Percentiles rank a stretch among this genome's conserved stretches.
phyloP scores from a whole-genome alignment of 257 asterid genomes.

The Solanum piurae region DNA sequence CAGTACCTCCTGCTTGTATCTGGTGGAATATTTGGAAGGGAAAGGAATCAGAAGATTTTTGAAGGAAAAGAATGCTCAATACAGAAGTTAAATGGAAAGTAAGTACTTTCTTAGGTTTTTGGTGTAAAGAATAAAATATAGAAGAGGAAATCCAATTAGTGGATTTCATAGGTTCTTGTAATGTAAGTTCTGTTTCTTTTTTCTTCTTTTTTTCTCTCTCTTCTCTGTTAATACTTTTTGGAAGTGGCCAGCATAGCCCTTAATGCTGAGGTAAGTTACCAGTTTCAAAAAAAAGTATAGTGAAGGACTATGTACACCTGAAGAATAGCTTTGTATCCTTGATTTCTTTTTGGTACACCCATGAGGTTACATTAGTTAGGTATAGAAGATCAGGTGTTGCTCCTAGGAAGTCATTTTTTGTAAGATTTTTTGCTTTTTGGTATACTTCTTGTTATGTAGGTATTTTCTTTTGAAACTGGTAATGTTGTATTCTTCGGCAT shows the following conservation, averaged over 20 bases:
- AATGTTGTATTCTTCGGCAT: too few relatives aligned
- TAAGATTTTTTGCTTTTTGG: not conserved
- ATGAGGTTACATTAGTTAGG: not conserved
- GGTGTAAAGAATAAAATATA: not conserved
- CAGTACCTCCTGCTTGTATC: not conserved
- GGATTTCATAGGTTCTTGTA: too few relatives aligned
- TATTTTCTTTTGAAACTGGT: not conserved
- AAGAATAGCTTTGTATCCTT: not conserved
- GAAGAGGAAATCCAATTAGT: not conserved
- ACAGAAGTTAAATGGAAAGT: not conserved
- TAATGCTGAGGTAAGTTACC: not conserved
- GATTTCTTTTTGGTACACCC: not conserved
- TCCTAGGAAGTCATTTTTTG: not conserved
- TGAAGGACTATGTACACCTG: not conserved
- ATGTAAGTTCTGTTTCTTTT: not conserved
- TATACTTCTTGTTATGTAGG: not conserved
- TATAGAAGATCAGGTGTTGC: not conserved
- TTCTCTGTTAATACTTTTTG: not conserved
- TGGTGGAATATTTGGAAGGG: not conserved
- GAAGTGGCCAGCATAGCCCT: not conserved
- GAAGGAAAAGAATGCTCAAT: not conserved
- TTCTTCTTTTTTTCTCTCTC: not conserved
- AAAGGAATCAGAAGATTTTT: not conserved
- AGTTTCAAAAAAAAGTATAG: not conserved
- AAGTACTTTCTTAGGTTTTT: not conserved